Percentiles rank a stretch among this genome's conserved stretches.
Conservation (phyloP, 495 filamentous ascomycete species). For the Chaetomium tenue region DNA sequence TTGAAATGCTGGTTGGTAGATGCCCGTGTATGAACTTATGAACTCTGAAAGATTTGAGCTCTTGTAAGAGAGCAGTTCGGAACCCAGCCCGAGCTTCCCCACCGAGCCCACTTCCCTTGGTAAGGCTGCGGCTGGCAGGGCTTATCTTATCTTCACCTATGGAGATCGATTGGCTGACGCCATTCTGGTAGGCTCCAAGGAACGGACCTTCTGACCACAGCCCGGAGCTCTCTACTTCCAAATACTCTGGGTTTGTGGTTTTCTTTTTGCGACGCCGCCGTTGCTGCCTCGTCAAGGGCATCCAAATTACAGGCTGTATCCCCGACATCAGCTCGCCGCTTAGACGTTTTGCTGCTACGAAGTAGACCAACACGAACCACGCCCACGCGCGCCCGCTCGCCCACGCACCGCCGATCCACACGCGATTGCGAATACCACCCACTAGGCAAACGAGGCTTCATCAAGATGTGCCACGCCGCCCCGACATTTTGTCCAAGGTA, state of each 20-base stretch:
- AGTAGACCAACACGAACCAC: not conserved
- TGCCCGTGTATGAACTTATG: no score
- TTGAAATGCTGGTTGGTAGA: no score
- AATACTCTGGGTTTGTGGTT: not conserved
- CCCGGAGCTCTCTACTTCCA: not conserved
- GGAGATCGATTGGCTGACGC: conserved; percentile 17
- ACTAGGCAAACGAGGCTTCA: not conserved
- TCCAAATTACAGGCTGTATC: not conserved
- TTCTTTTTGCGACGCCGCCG: conserved; percentile 4
- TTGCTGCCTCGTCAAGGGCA: not conserved
- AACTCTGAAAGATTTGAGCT: no score
- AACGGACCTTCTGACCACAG: no score
- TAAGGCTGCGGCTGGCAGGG: not conserved
- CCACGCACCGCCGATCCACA: not conserved
- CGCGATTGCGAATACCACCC: conserved; percentile 2
- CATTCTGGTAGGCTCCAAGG: conserved; percentile 1
- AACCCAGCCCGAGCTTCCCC: no score
- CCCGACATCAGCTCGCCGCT: conserved; percentile 17
- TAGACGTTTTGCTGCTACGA: not conserved
- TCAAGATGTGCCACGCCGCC: conserved; percentile 19
- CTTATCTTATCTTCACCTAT: conserved; percentile 17
- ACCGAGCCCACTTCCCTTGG: not conserved
- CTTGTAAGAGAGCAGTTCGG: no score
- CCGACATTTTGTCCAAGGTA: conserved; percentile 16
- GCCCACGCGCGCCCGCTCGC: not conserved